Base-by-base conservation (phyloP, 129 eudicot genomes). In the Daucus carota region DNA sequence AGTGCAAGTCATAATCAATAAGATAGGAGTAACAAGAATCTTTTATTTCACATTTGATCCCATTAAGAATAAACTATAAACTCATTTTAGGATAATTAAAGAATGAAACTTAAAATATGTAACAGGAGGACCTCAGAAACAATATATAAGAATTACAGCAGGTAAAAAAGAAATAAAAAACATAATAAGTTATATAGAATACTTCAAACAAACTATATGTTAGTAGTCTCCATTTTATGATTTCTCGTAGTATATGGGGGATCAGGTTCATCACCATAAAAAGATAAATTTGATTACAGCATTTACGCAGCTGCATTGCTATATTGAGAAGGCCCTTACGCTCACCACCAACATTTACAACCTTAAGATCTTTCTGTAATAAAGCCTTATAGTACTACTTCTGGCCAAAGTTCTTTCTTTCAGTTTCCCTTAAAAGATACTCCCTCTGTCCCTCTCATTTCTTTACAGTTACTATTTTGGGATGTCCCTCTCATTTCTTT, bases 211-310 rank as follows among this genome's bases (percentile, higher is more conserved):
- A 54, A 22, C 4, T 57, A 57, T 1, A 9, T 57, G 32, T n/a
- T n/a, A n/a, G n/a, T n/a, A n/a, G n/a, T n/a, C n/a, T n/a, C n/a
- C n/a, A n/a, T n/a, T n/a, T n/a, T n/a, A 84, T 95, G 99, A 10
- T 91, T 94, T 38, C 99, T 97, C 16, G 99, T 95, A 44, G 94
- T 87, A 79, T 91, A 95, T 41, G 99, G 99, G 38, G 99, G 99
- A 26, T 97, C 99, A 52, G 99, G 99, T 75, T 95, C 99, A 60
- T 97, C 99, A 62, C 99, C 99, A 86, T 95, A 84, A 95, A 95
- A 33, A 95, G 90, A 84, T 95, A 95, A 4, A 97, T 97, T 78
- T 95, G 99, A 73, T 95, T 95, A 77, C 97, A 91, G 76, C 99
- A 95, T 84, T 95, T 95, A 6, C 99, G 87, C 36, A 95, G 93